These are phyloP conservation scores for Calonectria multiphialidica DNA, from an alignment of 2,329 filamentous ascomycete genomes.

Conservation along the genomic window DNA sequence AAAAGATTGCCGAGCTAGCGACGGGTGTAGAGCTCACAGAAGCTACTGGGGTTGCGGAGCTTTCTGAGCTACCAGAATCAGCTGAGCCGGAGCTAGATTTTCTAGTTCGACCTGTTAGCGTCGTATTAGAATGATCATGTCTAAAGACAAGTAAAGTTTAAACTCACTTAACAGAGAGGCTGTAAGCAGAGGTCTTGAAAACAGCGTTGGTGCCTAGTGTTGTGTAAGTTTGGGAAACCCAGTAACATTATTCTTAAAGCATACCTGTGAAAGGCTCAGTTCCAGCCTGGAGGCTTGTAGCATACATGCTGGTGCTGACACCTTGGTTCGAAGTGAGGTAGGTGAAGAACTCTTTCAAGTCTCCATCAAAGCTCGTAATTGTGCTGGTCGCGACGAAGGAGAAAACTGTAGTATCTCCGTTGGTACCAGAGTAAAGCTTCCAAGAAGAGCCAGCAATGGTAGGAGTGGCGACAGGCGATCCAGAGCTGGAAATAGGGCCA, in stretches of 20 bases:
- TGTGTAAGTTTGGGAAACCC: not conserved
- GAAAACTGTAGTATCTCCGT: conserved; percentile 70
- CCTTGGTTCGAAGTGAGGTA: conserved; percentile 65
- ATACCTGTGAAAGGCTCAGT: conserved; percentile 68
- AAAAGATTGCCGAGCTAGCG: not conserved
- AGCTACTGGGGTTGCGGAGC: not conserved
- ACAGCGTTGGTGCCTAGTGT: conserved; percentile 34
- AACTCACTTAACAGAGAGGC: conserved; percentile 23
- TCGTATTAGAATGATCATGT: not conserved
- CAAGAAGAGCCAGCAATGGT: conserved; percentile 67
- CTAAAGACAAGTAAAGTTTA: not conserved
- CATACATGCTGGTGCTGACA: conserved; percentile 34
- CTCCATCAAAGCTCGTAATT: conserved; percentile 65
- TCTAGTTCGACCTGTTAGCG: not conserved
- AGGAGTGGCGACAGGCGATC: conserved; percentile 50
- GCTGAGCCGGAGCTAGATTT: not conserved
- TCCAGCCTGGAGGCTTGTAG: conserved; percentile 50
- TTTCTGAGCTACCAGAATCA: not conserved
- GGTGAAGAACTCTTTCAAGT: conserved; percentile 68
- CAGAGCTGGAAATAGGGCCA: conserved; percentile 60
- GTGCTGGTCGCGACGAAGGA: conserved; percentile 60
- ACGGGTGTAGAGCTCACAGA: not conserved
- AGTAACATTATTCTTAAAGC: not conserved
- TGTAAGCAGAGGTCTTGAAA: conserved; percentile 32
- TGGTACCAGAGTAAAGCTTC: conserved; percentile 71